These are phyloP conservation scores for Elsinoe necatrix DNA, from an alignment of 2,329 filamentous ascomycete genomes.

Conservation along the genomic window DNA sequence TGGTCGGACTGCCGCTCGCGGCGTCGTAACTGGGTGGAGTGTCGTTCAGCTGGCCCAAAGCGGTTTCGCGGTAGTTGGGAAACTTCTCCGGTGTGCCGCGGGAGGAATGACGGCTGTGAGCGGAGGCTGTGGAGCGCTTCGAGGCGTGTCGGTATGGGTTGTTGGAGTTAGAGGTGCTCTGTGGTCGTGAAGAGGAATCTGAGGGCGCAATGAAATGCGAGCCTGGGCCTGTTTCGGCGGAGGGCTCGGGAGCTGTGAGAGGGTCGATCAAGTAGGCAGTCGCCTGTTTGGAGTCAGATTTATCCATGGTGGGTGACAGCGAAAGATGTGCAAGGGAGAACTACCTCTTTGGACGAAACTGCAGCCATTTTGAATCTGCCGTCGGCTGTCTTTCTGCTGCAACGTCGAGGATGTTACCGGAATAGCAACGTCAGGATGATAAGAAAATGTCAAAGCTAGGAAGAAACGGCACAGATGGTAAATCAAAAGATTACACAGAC, in stretches of 20 bases:
- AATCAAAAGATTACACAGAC: not conserved
- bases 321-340: not conserved
- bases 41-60: constrained; percentile 28
- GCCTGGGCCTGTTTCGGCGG: constrained; percentile 58
- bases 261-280: constrained; percentile 61
- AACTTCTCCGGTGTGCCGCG: constrained; percentile 45
- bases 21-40: constrained; percentile 24
- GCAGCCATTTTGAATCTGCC: constrained; percentile 16
- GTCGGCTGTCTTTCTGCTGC: not conserved
- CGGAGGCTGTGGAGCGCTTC: constrained; percentile 8
- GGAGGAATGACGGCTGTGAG: constrained; percentile 30
- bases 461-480: not conserved
- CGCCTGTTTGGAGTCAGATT: constrained; percentile 41
- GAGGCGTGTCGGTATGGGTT: constrained; percentile 36
- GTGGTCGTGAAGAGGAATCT: constrained; percentile 18
- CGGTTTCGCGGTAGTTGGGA: constrained; percentile 39
- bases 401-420: not conserved
- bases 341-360: constrained; percentile 21
- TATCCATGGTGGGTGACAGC: constrained; percentile 8
- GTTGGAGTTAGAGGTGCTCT: constrained; percentile 32
- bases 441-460: not conserved
- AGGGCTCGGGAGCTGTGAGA: constrained; percentile 58
- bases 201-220: constrained; percentile 40
- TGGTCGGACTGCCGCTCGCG: constrained; percentile 18
- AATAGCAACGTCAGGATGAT: constrained; percentile 3